phyloP scores from a whole-genome alignment of 495 filamentous ascomycete species.

The Penicillium bialowiezense region DNA sequence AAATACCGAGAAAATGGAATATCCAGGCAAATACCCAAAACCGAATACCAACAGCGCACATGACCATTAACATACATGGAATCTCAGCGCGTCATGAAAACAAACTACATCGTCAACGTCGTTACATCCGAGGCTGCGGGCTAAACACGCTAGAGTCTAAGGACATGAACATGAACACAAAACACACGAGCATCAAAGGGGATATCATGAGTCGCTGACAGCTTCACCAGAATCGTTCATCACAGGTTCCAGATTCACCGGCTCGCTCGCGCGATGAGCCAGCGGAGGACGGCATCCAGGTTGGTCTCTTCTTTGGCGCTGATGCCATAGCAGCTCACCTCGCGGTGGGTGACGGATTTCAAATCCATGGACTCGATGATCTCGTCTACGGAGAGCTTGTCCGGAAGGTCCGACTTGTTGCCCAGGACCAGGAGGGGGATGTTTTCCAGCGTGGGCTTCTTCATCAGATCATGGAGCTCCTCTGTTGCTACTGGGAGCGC shows the following conservation, averaged over 20 bases:
- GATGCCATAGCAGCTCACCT: slow-evolving; percentile 98
- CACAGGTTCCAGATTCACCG: too few relatives aligned
- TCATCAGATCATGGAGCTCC: slow-evolving; percentile 85
- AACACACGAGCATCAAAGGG: not conserved
- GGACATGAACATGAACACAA: slow-evolving; percentile 9
- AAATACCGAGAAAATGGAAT: too few relatives aligned
- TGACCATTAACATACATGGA: slow-evolving; percentile 6
- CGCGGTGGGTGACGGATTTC: slow-evolving; percentile 82
- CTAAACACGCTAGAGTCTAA: slow-evolving; percentile 10
- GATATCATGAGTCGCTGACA: slow-evolving; percentile 3
- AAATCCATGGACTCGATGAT: slow-evolving; percentile 91
- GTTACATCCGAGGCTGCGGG: slow-evolving; percentile 8
- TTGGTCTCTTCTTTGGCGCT: slow-evolving; percentile 98
- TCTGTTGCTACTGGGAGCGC: slow-evolving; percentile 85
- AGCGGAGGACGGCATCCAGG: slow-evolving; percentile 93
- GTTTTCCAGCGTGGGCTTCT: slow-evolving; percentile 78
- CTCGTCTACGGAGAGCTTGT: slow-evolving; percentile 88
- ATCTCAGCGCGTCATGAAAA: not conserved
- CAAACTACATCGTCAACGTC: slow-evolving; percentile 3
- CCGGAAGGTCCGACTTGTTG: slow-evolving; percentile 91
- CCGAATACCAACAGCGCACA: not conserved
- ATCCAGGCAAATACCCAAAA: not conserved
- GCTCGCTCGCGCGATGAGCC: slow-evolving; percentile 87
- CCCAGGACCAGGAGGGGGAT: slow-evolving; percentile 96
- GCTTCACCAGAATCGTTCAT: too few relatives aligned